Percentiles rank a stretch among this genome's conserved stretches.
phyloP scores from a whole-genome alignment of 192 early-diverging fungal genomes.

The Spizellomyces sp. region DNA sequence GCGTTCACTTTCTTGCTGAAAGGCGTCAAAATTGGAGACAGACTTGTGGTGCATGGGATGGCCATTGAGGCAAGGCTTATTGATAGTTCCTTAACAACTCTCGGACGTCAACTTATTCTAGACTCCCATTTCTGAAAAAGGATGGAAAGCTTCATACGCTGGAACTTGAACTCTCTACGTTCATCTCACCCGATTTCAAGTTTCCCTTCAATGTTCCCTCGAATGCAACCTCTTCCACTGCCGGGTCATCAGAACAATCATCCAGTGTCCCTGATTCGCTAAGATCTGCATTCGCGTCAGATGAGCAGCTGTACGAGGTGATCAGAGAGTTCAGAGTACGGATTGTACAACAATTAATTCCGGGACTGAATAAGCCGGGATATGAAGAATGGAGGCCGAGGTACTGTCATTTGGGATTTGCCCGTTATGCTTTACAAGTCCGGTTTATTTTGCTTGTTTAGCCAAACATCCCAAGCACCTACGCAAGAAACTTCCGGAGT shows the following conservation, averaged over 20 bases:
- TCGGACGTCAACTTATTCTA: background rate
- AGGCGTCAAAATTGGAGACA: slow-evolving; percentile 60
- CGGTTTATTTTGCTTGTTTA: no score
- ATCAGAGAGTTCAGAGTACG: slow-evolving; percentile 62
- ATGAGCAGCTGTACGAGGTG: slow-evolving; percentile 58
- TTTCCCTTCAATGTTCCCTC: slow-evolving; percentile 34
- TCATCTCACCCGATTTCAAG: slow-evolving; percentile 20
- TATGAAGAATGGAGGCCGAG: slow-evolving; percentile 52
- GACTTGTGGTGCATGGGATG: slow-evolving; percentile 66
- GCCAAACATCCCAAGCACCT: no score
- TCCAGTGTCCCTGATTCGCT: background rate
- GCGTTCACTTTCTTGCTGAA: slow-evolving; percentile 71
- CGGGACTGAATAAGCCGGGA: slow-evolving; percentile 70
- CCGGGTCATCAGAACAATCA: background rate
- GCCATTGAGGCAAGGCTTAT: slow-evolving; percentile 60
- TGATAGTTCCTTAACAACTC: background rate
- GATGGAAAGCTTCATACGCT: slow-evolving; percentile 43
- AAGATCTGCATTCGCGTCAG: slow-evolving; percentile 56
- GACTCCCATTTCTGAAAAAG: slow-evolving; percentile 16
- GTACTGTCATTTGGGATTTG: background rate
- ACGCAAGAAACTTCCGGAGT: background rate
- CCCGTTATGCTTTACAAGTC: background rate
- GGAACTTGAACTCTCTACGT: slow-evolving; percentile 29
- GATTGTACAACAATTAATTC: slow-evolving; percentile 68
- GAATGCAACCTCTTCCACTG: background rate